phyloP scores from a whole-genome alignment of 306 rosid genomes.

The Dicorynia guianensis region DNA sequence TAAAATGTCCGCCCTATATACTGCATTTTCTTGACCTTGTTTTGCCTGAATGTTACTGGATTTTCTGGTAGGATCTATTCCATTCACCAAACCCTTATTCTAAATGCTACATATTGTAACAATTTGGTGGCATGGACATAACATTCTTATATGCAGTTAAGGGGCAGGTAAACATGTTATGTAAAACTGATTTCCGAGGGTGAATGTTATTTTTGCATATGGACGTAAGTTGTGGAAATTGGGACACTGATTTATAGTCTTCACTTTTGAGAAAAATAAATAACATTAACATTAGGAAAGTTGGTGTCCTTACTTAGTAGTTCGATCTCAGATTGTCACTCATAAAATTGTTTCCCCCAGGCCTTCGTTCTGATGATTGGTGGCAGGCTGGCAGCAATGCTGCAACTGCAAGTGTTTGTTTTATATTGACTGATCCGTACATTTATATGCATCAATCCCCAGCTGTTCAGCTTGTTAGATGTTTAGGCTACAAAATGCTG shows the following conservation, averaged over 20 bases:
- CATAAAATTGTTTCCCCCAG: neutral
- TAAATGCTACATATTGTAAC: neutral
- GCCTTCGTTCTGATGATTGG: neutral
- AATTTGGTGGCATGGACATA: neutral
- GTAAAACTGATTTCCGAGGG: neutral
- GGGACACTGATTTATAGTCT: neutral
- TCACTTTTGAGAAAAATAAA: too few relatives aligned
- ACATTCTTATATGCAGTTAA: neutral
- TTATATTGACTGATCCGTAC: neutral
- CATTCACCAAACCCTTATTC: neutral
- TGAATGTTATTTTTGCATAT: neutral
- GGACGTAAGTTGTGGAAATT: neutral
- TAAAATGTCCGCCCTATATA: conserved; percentile 22
- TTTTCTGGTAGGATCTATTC: neutral
- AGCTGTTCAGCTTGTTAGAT: neutral
- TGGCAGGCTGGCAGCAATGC: neutral
- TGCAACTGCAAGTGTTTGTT: neutral
- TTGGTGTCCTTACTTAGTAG: neutral
- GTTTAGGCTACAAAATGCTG: neutral
- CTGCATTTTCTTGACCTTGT: neutral
- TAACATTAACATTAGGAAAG: neutral
- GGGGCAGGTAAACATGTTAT: neutral
- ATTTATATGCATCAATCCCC: neutral
- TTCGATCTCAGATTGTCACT: neutral
- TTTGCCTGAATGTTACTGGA: neutral